Conservation (phyloP, 768 basidiomycete species). For the Tremella yokohamensis region DNA sequence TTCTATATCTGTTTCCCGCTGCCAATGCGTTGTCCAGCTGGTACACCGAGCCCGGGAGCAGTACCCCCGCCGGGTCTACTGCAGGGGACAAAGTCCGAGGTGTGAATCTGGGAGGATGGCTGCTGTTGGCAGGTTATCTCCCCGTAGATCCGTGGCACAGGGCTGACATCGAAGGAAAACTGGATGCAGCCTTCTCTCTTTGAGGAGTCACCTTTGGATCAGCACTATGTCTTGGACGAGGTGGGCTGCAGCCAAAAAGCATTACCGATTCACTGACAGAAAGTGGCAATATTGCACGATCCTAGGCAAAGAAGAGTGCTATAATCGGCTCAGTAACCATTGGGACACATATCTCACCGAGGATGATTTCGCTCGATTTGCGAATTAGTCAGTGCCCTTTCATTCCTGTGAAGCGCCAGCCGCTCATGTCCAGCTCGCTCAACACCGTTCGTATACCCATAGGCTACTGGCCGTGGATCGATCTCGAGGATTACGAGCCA, state of each 20-base stretch:
- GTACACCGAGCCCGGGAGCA: slow-evolving; percentile 36
- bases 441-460: slow-evolving; percentile 45
- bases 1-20: not conserved
- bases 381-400: slow-evolving; percentile 19
- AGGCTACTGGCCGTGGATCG: slow-evolving; percentile 38
- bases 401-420: not conserved
- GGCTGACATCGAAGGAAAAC: slow-evolving; percentile 29
- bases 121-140: slow-evolving; percentile 26
- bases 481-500: slow-evolving; percentile 35
- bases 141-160: not conserved
- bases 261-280: not conserved
- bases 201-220: slow-evolving; percentile 18
- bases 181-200: slow-evolving; percentile 44
- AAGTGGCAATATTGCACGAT: slow-evolving; percentile 36
- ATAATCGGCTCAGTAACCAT: slow-evolving; percentile 26
- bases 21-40: slow-evolving; percentile 27
- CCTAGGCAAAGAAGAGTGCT: slow-evolving; percentile 30
- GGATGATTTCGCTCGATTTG: slow-evolving; percentile 39
- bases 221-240: slow-evolving; percentile 27
- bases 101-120: slow-evolving; percentile 43
- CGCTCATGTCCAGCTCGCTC: slow-evolving; percentile 14
- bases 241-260: slow-evolving; percentile 10
- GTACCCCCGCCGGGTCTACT: slow-evolving; percentile 25
- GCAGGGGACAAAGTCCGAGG: slow-evolving; percentile 38
- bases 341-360: slow-evolving; percentile 44